Evolutionary conservation across 1,284 basidiomycete genomes (phyloP), one percentile per base, ranked within the genome.

Genomic region (Rugosomyces carneus): DNA sequence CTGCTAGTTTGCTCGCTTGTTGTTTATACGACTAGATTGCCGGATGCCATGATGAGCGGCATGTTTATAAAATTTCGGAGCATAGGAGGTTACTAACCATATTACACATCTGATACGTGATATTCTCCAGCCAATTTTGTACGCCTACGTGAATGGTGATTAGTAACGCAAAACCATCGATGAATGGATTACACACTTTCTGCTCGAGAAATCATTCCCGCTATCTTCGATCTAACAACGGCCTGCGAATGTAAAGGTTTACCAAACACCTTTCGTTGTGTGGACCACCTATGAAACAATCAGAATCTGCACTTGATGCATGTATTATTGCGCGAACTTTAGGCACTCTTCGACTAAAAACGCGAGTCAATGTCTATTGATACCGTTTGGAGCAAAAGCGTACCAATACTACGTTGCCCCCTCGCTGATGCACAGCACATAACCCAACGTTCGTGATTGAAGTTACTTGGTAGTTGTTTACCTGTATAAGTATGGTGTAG

Each of bases 41-140:
- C 4, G 31, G 10, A 9, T 10, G 27, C 13, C 35, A 9, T 18
- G 23, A 20, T n/a, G 21, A 20, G 26, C 5, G 9, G 6, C n/a
- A 38, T 6, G 13, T 20, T 32, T 16, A 20, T 3, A 2, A 1
- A 9, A 18, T 13, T 13, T n/a, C 0, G 2, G 23, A 23, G 9
- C n/a, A 6, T 11, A 42, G 18, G 24, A 26, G 37, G 36, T 24
- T 31, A 40, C 62, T 35, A 27, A 78, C 78, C 89, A 93, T 93
- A 57, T 93, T 83, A 61, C 77, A 82, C 92, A 95, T 95, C 66
- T 95, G 92, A 63, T 85, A 83, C 0, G 92, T 94, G 50, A 95
- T 71, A 58, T 80, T 86, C 68, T 97, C 93, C 19, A 95, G 68
- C 91, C 92, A 96, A 40, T 77, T 79, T 60, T 96, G 93, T 37